Conservation (phyloP, 768 basidiomycete species). For the Tylopilus balloui region DNA sequence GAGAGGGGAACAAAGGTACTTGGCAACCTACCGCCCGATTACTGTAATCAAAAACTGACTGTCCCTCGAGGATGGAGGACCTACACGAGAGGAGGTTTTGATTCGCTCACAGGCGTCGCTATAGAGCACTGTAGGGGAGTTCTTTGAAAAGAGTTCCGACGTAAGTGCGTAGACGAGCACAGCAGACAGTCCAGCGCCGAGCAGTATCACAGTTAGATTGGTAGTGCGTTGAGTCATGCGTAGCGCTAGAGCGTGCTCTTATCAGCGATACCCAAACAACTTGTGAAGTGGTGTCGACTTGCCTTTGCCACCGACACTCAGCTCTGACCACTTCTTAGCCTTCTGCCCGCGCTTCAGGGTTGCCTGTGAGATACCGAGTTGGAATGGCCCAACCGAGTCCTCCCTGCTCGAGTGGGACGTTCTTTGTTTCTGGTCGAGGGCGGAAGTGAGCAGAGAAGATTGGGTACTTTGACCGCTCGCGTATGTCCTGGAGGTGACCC, state of each 20-base stretch:
- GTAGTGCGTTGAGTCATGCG: conserved; percentile 46
- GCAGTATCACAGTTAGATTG: conserved; percentile 51
- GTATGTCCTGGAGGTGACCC: conserved; percentile 32
- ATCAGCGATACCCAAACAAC: not conserved
- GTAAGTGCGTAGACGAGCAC: conserved; percentile 73
- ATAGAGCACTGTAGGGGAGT: conserved; percentile 81
- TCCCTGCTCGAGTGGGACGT: conserved; percentile 36
- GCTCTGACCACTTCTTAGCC: conserved; percentile 73
- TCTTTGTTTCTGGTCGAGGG: conserved; percentile 57
- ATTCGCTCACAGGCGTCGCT: conserved; percentile 52
- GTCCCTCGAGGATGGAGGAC: conserved; percentile 10
- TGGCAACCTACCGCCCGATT: conserved; percentile 48
- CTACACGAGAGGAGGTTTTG: conserved; percentile 42
- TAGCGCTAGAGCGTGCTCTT: conserved; percentile 9
- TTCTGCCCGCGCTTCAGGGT: conserved; percentile 50
- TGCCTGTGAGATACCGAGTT: conserved; percentile 61
- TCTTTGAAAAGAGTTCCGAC: conserved; percentile 82
- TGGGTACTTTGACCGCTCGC: conserved; percentile 44
- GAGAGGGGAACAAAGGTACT: conserved; percentile 63
- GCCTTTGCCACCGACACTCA: conserved; percentile 77
- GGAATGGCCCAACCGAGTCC: conserved; percentile 74
- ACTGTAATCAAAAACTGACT: not conserved
- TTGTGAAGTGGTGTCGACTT: conserved; percentile 15
- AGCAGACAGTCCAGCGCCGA: conserved; percentile 77
- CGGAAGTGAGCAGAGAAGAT: conserved; percentile 56